Percentiles rank a stretch among this genome's conserved stretches.
phyloP scores from a whole-genome alignment of 129 eudicot species.

The Cynara cardunculus region DNA sequence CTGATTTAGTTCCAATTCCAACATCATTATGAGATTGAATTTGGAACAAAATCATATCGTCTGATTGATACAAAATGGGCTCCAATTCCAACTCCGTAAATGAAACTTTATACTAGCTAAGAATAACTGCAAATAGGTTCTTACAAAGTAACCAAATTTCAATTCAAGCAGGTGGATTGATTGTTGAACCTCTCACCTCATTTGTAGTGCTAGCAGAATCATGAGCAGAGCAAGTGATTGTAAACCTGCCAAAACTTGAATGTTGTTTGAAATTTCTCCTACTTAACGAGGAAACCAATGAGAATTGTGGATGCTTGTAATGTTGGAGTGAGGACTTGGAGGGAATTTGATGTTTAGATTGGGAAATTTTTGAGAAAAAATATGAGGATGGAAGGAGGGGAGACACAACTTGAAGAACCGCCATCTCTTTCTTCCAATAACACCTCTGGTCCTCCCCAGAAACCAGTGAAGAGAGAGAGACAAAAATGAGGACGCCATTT shows the following conservation, averaged over 20 bases:
- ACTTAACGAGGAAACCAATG: background rate
- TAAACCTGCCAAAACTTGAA: conserved; percentile 11
- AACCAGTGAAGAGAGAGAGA: background rate
- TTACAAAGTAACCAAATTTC: background rate
- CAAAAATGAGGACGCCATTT: background rate
- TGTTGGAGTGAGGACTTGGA: background rate
- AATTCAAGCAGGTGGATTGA: background rate
- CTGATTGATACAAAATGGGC: background rate
- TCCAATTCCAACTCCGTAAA: background rate
- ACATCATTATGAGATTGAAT: background rate
- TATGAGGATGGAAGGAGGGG: conserved; percentile 29
- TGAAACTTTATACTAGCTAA: background rate
- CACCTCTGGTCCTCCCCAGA: background rate
- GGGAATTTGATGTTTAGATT: conserved; percentile 7
- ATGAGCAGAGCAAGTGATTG: conserved; percentile 47
- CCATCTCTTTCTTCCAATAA: conserved; percentile 26
- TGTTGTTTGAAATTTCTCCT: conserved; percentile 7
- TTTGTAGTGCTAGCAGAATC: conserved; percentile 12
- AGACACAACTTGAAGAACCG: conserved; percentile 34
- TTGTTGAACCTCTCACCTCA: conserved; percentile 31
- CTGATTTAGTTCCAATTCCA: background rate
- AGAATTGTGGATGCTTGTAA: conserved; percentile 16
- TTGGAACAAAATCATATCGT: background rate
- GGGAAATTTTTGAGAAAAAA: conserved; percentile 21
- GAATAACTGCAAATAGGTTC: background rate